Evolutionary conservation across 164 flowering plant species (phyloP).

Genomic region (Taxillus chinensis): DNA sequence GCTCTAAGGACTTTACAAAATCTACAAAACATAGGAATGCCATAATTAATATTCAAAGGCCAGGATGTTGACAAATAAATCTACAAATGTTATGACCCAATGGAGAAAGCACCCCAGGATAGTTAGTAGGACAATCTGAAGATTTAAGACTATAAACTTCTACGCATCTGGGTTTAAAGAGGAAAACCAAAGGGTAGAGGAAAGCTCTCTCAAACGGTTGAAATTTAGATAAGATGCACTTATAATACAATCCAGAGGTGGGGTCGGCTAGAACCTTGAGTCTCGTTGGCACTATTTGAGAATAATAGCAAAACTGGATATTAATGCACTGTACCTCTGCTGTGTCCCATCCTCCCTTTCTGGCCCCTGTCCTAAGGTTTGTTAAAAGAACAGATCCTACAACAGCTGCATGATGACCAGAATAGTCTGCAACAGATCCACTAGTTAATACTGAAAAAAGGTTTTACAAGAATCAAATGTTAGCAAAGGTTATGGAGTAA

Average conservation of each 20-base stretch:
- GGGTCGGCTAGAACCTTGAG: background rate
- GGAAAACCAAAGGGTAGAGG: background rate
- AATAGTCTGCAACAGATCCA: conserved; percentile 28
- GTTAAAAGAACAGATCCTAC: conserved; percentile 38
- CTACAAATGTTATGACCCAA: too few relatives aligned
- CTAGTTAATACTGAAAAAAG: background rate
- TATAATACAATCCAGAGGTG: too few relatives aligned
- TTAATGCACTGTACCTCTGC: conserved; percentile 30
- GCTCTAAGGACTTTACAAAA: too few relatives aligned
- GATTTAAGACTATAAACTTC: background rate
- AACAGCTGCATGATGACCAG: conserved; percentile 34
- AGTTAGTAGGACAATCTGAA: background rate
- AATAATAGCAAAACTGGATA: background rate
- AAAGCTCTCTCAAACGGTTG: background rate
- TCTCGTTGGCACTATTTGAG: background rate
- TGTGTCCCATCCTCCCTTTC: conserved; percentile 32
- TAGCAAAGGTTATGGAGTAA: background rate
- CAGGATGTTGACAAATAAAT: too few relatives aligned
- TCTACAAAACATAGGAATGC: too few relatives aligned
- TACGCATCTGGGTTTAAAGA: background rate
- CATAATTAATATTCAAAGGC: too few relatives aligned
- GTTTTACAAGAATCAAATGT: background rate
- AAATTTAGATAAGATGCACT: background rate
- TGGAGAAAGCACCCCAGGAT: too few relatives aligned
- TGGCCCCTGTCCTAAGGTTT: conserved; percentile 31